phyloP scores from a whole-genome alignment of 805 yeast genomes.

The Saccharomycopsis schoenii region DNA sequence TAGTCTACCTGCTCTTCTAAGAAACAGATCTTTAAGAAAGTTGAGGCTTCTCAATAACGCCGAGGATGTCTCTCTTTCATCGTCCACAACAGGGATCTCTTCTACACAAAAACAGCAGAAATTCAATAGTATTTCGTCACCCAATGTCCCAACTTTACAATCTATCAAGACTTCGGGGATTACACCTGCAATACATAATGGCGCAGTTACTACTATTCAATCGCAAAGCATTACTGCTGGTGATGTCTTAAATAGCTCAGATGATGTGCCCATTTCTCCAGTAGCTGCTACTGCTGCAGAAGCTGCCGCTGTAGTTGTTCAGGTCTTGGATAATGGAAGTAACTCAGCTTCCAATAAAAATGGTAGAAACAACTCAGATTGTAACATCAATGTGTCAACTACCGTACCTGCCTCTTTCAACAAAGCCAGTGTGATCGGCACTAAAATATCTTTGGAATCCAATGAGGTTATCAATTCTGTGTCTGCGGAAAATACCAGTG shows the following conservation, averaged over 20 bases:
- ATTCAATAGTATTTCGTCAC: neutral
- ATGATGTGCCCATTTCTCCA: conserved; percentile 1
- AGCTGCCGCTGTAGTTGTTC: neutral
- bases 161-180: neutral
- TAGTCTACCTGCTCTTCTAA: conserved; percentile 15
- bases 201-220: neutral
- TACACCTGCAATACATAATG: neutral
- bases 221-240: neutral
- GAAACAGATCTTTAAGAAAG: conserved; percentile 9
- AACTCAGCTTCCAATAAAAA: neutral
- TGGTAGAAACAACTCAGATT: neutral
- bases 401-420: neutral
- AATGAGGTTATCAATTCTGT: neutral
- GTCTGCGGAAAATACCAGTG: neutral
- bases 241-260: neutral
- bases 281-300: neutral
- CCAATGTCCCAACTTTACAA: neutral
- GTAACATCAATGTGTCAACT: neutral
- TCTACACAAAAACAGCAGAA: neutral
- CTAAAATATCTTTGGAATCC: neutral
- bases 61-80: neutral
- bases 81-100: neutral
- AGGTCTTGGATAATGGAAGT: neutral
- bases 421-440: neutral
- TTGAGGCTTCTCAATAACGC: neutral